Base-by-base conservation (phyloP, 139 green algal genomes). In the Chlorella sp. region DNA sequence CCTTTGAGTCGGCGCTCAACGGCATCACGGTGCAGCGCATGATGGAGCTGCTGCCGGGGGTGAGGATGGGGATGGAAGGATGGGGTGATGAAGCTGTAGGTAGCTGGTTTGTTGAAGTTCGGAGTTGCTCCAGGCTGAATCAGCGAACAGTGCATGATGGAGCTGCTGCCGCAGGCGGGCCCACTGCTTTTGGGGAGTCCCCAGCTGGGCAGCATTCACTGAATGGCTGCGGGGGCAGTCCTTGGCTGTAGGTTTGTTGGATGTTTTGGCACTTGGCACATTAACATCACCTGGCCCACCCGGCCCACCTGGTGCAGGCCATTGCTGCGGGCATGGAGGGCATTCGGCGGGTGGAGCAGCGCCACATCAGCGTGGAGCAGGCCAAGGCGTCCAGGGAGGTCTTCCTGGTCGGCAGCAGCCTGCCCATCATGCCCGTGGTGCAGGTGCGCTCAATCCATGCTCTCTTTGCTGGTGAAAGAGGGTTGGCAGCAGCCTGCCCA, bases 21-120 rank as follows among this genome's bases (percentile, higher is more conserved):
- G 91, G 91, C 64, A 81, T 95, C 65, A 96, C 94, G 0, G 82
- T 94, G 4, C 65, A 88, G 21, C 87, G 90, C 38, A 70, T 98
- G 30, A 82, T 97, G 41, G 83, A 95, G 65, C 85, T 97, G 16
- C 84, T 94, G 23, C 88, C 87, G 11, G 36, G 78, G 88, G 93
- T 94, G 74, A 65, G 89, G 47, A n/a, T n/a, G n/a, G n/a, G n/a
- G n/a, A n/a, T n/a, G n/a, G n/a, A n/a, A n/a, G n/a, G n/a, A n/a
- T n/a, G n/a, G n/a, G n/a, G n/a, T n/a, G n/a, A n/a, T n/a, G n/a
- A n/a, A n/a, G n/a, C n/a, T n/a, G n/a, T n/a, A n/a, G n/a, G n/a
- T n/a, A n/a, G n/a, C n/a, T n/a, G n/a, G n/a, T n/a, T n/a, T n/a
- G n/a, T n/a, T n/a, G n/a, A n/a, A n/a, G n/a, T n/a, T n/a, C n/a